Base-by-base conservation (phyloP, 177 flowering plant species). In the Tripterygium wilfordii region DNA sequence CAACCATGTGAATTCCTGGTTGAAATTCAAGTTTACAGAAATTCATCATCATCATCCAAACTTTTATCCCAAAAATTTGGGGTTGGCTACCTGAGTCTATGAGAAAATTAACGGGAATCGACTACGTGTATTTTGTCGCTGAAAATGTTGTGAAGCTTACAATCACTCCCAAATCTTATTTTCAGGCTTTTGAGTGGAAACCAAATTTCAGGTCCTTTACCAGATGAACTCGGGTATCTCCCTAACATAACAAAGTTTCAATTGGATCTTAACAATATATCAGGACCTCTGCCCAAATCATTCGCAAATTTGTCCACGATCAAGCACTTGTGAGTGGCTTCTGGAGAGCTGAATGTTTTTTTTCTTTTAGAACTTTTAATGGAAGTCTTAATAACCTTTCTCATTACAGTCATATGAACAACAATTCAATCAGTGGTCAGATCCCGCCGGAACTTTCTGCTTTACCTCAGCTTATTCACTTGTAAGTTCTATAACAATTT, bases 361-460 rank as follows among this genome's bases (percentile, higher is more conserved):
- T n/a, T n/a, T n/a, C n/a, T n/a, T n/a, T n/a, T n/a, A n/a, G n/a
- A n/a, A n/a, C n/a, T n/a, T n/a, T n/a, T n/a, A n/a, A n/a, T n/a
- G n/a, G n/a, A n/a, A n/a, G n/a, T n/a, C n/a, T n/a, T n/a, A n/a
- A n/a, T n/a, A n/a, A n/a, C 28, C 25, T 43, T 43, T 25, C 28
- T 32, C 28, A 40, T 28, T 42, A 28, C 74, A 70, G 79, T 46
- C 79, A 74, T 36, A 60, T 69, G 77, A 72, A 66, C 46, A 72
- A 76, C 58, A 76, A 72, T 42, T 72, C 77, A 25, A 49, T 72
- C 37, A 71, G 70, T 47, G 78, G 78, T 19, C 64, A 47, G 50
- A 67, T 76, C 30, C 82, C 82, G 23, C 54, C 57, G 1, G 74
- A 73, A 60, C 59, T 73, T 19, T 62, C 65, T 21, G 26, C 18